Base-by-base conservation (phyloP, 169 alveolate genomes). In the Cyclospora cayetanensis region DNA sequence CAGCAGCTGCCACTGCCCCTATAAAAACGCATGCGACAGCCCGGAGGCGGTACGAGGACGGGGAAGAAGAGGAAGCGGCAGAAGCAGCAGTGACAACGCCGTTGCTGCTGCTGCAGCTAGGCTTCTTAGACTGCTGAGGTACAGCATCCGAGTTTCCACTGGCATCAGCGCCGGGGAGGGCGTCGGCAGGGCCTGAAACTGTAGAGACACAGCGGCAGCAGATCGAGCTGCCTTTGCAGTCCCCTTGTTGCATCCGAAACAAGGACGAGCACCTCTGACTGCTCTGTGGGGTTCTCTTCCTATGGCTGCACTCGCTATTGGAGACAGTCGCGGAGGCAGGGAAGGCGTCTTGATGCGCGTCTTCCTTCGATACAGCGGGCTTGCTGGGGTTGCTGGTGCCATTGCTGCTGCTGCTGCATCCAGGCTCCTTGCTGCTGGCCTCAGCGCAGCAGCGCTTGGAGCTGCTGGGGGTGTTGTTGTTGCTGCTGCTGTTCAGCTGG, bases 1-100 rank as follows among this genome's bases (percentile, higher is more conserved):
- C 84, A 72, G 84, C 84, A 37, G 84, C 84, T 18, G 84, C 84
- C 27, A 12, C 74, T 22, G 37, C 74, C 9, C 37, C 74, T 12
- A 29, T n/a, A 15, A 72, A 7, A 29, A 72, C 4, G 55, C 84
- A 35, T n/a, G 37, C 84, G n/a, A 37, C 55, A 20, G 84, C 84
- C 2, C 55, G 55, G 63, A 34, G 27, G 84, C 63, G 55, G 84
- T 35, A 72, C 15, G 60, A 25, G 52, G 9, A 37, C 35, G 60
- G 29, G 18, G 55, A 18, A 18, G 12, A n/a, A 18, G 63, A n/a
- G 52, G 9, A 37, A 72, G 60, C 52, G 18, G 55, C 63, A 18
- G 12, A n/a, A 18, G 63, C 0, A 50, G 63, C 63, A 18, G 63
- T 50, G 63, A 18, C 22, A n/a, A 18, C 22, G 63, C 63, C 22